Evolutionary conservation across 106 monocot species (phyloP).

Genomic region (Dendrobium chrysotoxum): DNA sequence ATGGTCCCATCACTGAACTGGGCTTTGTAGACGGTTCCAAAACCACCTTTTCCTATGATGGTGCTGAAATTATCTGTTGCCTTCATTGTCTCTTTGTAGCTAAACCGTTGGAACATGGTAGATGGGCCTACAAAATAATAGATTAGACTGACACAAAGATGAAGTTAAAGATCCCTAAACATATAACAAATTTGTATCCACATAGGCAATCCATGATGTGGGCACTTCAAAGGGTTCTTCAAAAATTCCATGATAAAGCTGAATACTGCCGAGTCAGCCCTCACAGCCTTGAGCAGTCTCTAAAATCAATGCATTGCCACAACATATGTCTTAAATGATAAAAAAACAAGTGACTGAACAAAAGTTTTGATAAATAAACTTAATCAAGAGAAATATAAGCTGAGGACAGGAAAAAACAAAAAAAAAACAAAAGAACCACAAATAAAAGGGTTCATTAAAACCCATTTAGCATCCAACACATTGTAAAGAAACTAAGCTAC

Average conservation of each 20-base stretch:
- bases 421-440: background rate
- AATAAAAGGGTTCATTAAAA: background rate
- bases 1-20: constrained; percentile 57
- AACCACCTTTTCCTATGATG: constrained; percentile 81
- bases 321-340: no score
- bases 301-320: background rate
- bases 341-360: no score
- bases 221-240: background rate
- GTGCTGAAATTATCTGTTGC: constrained; percentile 72
- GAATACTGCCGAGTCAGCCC: background rate
- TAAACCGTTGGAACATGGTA: constrained; percentile 59
- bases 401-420: background rate
- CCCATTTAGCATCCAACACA: background rate
- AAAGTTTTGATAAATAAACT: no score
- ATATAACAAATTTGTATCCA: background rate
- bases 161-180: background rate
- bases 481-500: background rate
- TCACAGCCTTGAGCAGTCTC: background rate
- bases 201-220: background rate
- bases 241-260: background rate
- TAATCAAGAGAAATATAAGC: background rate
- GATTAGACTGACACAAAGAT: background rate
- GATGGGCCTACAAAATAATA: constrained; percentile 43
- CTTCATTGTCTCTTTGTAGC: constrained; percentile 63
- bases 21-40: constrained; percentile 85